Conservation (phyloP, 768 basidiomycete species). For the Boletus barrowsii region DNA sequence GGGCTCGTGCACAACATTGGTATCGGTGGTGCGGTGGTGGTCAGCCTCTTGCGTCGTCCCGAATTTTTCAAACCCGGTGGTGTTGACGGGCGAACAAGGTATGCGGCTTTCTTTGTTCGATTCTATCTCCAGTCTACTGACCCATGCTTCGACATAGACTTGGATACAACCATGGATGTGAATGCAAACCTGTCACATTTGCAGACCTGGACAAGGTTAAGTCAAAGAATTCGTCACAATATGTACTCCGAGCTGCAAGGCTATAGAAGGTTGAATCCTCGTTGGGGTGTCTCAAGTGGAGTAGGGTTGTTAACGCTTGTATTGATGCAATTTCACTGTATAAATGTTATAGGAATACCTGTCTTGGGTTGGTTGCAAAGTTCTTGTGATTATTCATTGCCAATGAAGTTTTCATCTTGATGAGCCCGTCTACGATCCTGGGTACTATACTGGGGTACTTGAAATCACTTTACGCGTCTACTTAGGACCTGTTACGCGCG, state of each 20-base stretch:
- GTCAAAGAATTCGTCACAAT: slow-evolving; percentile 55
- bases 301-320: no score
- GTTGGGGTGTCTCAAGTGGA: not conserved
- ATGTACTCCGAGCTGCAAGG: slow-evolving; percentile 39
- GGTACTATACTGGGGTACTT: no score
- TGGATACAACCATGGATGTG: slow-evolving; percentile 78
- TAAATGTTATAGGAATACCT: no score
- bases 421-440: no score
- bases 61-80: slow-evolving; percentile 72
- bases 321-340: no score
- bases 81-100: slow-evolving; percentile 65
- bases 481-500: no score
- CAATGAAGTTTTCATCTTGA: no score
- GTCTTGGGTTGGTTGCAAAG: no score
- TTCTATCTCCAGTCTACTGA: not conserved
- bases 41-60: slow-evolving; percentile 71
- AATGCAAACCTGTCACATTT: slow-evolving; percentile 58
- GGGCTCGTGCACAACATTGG: slow-evolving; percentile 84
- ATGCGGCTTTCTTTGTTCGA: slow-evolving; percentile 11
- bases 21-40: slow-evolving; percentile 76
- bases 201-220: slow-evolving; percentile 75
- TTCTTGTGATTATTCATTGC: no score
- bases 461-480: no score
- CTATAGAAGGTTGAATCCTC: slow-evolving; percentile 28
- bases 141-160: slow-evolving; percentile 39